Conservation (phyloP, 2,329 filamentous ascomycete genomes). For the Cephalotrichum gorgonifer region DNA sequence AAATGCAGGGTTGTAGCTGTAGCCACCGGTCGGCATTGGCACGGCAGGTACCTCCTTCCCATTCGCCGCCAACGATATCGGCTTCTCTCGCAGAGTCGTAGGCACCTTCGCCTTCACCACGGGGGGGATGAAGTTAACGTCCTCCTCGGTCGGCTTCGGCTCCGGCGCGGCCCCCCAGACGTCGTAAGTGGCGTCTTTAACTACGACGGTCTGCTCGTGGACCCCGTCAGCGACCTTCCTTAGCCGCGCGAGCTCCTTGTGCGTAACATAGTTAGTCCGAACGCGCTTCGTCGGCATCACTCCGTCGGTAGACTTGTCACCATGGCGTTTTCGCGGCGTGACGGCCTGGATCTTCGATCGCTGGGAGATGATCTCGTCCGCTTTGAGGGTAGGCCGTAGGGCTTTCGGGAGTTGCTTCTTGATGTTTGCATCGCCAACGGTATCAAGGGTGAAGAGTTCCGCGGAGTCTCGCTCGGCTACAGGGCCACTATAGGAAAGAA, state of each 20-base stretch:
- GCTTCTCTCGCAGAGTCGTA: slow-evolving; percentile 61
- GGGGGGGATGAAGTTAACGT: slow-evolving; percentile 51
- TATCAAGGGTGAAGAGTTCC: slow-evolving; percentile 79
- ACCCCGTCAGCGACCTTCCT: slow-evolving; percentile 69
- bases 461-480: slow-evolving; percentile 73
- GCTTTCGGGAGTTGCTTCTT: slow-evolving; percentile 54
- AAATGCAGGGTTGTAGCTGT: slow-evolving; percentile 87
- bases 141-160: slow-evolving; percentile 19
- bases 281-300: slow-evolving; percentile 64
- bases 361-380: slow-evolving; percentile 81
- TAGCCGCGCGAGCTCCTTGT: slow-evolving; percentile 73
- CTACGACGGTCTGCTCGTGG: slow-evolving; percentile 40
- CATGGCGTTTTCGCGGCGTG: slow-evolving; percentile 64
- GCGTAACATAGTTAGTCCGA: slow-evolving; percentile 69
- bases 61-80: slow-evolving; percentile 71
- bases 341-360: slow-evolving; percentile 77
- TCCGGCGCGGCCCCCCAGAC: slow-evolving; percentile 52
- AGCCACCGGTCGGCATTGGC: slow-evolving; percentile 66
- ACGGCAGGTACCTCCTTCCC: slow-evolving; percentile 75
- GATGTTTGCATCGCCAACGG: slow-evolving; percentile 57
- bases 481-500: slow-evolving; percentile 52
- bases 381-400: slow-evolving; percentile 65
- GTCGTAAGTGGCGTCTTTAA: slow-evolving; percentile 62
- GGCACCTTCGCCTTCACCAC: slow-evolving; percentile 60
- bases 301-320: slow-evolving; percentile 61